A percentile compares a stretch with the other conserved stretches of the same genome.
Evolutionary conservation across 257 asterid species (phyloP).

Genomic region (Solanum lycopersicoides): DNA sequence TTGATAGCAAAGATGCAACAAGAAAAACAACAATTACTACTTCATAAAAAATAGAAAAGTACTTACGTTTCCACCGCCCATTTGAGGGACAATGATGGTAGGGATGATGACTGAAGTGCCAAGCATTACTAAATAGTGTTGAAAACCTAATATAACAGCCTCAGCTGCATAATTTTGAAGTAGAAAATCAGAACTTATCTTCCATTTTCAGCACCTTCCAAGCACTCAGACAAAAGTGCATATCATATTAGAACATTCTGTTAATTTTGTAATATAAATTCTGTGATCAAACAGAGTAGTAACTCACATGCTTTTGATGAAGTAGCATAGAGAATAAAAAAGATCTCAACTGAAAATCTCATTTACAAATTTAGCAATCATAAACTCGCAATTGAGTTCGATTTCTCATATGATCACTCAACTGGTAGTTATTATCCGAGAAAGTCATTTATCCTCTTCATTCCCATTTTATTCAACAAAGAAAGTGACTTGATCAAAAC

Average conservation of each 20-base stretch:
- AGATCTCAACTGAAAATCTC: background rate
- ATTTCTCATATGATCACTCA: background rate
- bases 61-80: slow-evolving; percentile 91
- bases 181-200: background rate
- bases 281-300: background rate
- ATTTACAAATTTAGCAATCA: background rate
- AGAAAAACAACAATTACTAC: background rate
- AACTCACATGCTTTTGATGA: background rate
- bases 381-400: background rate
- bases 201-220: background rate
- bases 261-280: background rate
- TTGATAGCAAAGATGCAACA: background rate
- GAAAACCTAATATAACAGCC: slow-evolving; percentile 77
- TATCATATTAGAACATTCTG: background rate
- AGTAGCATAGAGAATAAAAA: background rate
- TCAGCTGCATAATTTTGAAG: slow-evolving; percentile 44
- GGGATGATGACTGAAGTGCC: slow-evolving; percentile 86
- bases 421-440: no score
- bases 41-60: background rate
- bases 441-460: background rate
- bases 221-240: background rate
- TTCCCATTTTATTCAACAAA: background rate
- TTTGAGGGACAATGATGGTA: slow-evolving; percentile 77
- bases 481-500: background rate
- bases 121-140: slow-evolving; percentile 88